Base-by-base conservation (phyloP, 345 rosid species). In the Melastoma malabathricum region DNA sequence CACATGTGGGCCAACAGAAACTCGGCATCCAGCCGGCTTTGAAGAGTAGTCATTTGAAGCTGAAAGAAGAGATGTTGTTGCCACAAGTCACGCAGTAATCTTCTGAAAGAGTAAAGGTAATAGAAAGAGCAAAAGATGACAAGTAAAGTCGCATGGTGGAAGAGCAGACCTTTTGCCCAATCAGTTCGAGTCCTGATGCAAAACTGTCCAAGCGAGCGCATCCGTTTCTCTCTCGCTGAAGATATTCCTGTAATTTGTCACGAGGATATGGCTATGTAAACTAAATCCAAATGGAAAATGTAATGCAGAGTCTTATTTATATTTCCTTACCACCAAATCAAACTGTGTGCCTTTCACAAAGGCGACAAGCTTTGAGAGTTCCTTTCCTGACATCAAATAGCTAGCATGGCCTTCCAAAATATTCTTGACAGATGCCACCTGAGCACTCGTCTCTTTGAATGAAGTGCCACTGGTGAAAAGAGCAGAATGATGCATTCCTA, bases 301-400 rank as follows among this genome's bases (percentile, higher is more conserved):
- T 17, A 56, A 64, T 9, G 41, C 55, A 41, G 25, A 50, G 41
- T 15, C 9, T 17, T 39, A 38, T 14, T 41, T n/a, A 50, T 47
- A 23, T 57, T 64, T 34, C 43, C 88, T 69, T 72, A 92, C 98
- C 95, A 81, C 93, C 59, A 92, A 77, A 79, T 87, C 98, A 62
- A 92, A 92, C 71, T 92, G 97, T 46, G 98, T 84, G 80, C 98
- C 95, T 73, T 92, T 92, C 23, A 92, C 97, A 68, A 92, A 92
- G 25, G 98, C 88, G 58, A 92, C 98, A 56, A 92, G 98, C 76
- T 87, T 92, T 51, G 95, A 84, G 60, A 92, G 95, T 66, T 92
- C 98, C 70, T 87, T 87, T 60, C 89, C 98, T 10, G 86, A 82
- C 98, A 92, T 92, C 68, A 92, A 74, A 72, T 80, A 82, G 72